These are phyloP conservation scores for Laburnicola sp. DNA, from an alignment of 2,329 filamentous ascomycete genomes.

Conservation along the genomic window DNA sequence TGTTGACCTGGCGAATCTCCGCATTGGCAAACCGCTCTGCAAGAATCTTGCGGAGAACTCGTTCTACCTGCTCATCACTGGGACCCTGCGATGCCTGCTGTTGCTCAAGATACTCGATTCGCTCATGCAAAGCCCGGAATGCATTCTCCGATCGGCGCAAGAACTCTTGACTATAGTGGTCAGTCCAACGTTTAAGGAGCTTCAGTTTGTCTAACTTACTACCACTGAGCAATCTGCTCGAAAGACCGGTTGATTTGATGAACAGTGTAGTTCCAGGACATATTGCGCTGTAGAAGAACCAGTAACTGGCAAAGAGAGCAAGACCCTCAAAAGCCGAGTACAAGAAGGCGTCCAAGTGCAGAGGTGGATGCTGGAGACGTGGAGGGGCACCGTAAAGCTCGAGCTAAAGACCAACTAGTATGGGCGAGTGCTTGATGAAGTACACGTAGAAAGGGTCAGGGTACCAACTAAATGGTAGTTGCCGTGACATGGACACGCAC, in stretches of 20 bases:
- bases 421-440: conserved; percentile 21
- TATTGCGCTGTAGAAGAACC: conserved; percentile 9
- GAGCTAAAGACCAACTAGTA: not conserved
- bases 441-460: conserved; percentile 15
- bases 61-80: conserved; percentile 41
- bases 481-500: conserved; percentile 21
- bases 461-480: conserved; percentile 22
- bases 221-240: conserved; percentile 38
- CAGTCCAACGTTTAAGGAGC: conserved; percentile 7
- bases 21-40: conserved; percentile 34
- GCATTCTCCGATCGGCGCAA: conserved; percentile 36
- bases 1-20: conserved; percentile 11
- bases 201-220: conserved; percentile 21
- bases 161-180: conserved; percentile 29
- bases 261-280: conserved; percentile 38
- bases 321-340: too few relatives aligned
- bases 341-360: too few relatives aligned
- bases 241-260: conserved; percentile 40
- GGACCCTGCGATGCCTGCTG: conserved; percentile 26
- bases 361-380: too few relatives aligned
- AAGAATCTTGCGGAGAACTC: conserved; percentile 41
- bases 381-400: not conserved
- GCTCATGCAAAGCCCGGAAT: conserved; percentile 33
- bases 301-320: not conserved
- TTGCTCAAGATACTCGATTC: conserved; percentile 31